Percentiles rank a stretch among this genome's conserved stretches.
These are phyloP conservation scores for Exophiala sp. DNA, from an alignment of 2,329 filamentous ascomycete genomes.

Conservation along the genomic window DNA sequence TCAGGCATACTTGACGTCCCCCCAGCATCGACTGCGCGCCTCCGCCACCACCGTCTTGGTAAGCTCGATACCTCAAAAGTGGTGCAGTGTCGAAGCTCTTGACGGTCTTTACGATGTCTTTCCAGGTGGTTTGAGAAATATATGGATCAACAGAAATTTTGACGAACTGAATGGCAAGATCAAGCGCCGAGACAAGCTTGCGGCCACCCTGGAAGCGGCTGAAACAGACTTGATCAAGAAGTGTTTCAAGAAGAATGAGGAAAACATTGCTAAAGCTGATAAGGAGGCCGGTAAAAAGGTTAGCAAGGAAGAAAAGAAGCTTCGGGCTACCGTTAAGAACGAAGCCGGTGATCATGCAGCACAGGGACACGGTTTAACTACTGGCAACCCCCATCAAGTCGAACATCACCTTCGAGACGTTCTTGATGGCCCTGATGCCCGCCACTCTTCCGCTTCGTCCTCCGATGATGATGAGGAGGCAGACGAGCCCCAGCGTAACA, in stretches of 20 bases:
- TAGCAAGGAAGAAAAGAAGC: conserved; percentile 35
- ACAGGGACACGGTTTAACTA: conserved; percentile 50
- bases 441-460: conserved; percentile 17
- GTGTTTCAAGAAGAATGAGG: conserved; percentile 75
- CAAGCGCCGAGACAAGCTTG: conserved; percentile 67
- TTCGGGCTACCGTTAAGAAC: conserved; percentile 51
- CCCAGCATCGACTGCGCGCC: conserved; percentile 86
- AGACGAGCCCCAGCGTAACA: conserved; percentile 11
- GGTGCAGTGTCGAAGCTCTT: conserved; percentile 80
- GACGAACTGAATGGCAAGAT: conserved; percentile 82
- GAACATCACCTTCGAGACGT: conserved; percentile 49
- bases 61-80: conserved; percentile 83
- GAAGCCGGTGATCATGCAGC: conserved; percentile 44
- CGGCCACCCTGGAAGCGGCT: conserved; percentile 69
- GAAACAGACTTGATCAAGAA: conserved; percentile 79
- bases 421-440: conserved; percentile 33
- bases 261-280: conserved; percentile 61
- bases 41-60: conserved; percentile 95
- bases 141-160: conserved; percentile 93
- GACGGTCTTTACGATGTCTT: conserved; percentile 90
- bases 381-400: conserved; percentile 56
- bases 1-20: conserved; percentile 90
- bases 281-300: conserved; percentile 57
- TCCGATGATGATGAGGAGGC: conserved; percentile 34
- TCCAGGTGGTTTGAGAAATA: conserved; percentile 87